A percentile compares a stretch with the other conserved stretches of the same genome.
phyloP scores from a whole-genome alignment of 768 basidiomycete genomes.

The Tylopilus vinaceipallidus region DNA sequence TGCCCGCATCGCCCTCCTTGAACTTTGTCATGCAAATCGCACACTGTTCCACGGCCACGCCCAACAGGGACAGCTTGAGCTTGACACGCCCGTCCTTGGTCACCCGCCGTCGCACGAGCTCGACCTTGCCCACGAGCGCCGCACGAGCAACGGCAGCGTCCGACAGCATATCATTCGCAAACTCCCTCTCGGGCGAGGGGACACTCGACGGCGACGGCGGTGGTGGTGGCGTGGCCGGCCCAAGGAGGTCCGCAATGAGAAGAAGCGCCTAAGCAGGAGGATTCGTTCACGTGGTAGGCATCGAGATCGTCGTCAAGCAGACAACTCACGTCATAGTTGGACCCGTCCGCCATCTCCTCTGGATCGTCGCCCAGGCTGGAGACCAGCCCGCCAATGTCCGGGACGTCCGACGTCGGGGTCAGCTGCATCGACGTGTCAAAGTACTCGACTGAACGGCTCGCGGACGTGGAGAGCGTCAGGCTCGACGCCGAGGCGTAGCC shows the following conservation, averaged over 20 bases:
- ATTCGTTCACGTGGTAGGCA: constrained; percentile 21
- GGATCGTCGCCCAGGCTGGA: constrained; percentile 53
- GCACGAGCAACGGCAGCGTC: too few relatives aligned
- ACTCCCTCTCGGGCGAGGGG: constrained; percentile 7
- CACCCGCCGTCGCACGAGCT: constrained; percentile 56
- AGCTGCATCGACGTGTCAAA: constrained; percentile 30
- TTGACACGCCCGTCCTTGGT: constrained; percentile 68
- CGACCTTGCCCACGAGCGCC: constrained; percentile 48
- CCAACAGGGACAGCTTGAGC: constrained; percentile 64
- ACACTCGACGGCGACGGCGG: constrained; percentile 5
- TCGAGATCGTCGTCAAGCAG: constrained; percentile 21
- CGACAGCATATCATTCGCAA: too few relatives aligned
- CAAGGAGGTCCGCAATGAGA: constrained; percentile 60
- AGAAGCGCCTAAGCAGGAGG: constrained; percentile 49
- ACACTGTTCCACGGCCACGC: constrained; percentile 64
- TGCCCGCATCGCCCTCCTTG: constrained; percentile 53
- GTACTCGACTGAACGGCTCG: constrained; percentile 26
- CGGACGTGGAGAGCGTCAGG: constrained; percentile 25
- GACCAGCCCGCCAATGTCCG: constrained; percentile 64
- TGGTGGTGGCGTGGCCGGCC: constrained; percentile 40
- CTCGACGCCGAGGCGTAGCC: constrained; percentile 27
- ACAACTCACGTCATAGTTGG: constrained; percentile 64
- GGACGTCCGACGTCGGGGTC: constrained; percentile 36
- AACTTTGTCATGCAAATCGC: constrained; percentile 74
- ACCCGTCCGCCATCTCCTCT: constrained; percentile 42